phyloP scores from a whole-genome alignment of 1,284 basidiomycete genomes.

The Laetiporus sulphureus region DNA sequence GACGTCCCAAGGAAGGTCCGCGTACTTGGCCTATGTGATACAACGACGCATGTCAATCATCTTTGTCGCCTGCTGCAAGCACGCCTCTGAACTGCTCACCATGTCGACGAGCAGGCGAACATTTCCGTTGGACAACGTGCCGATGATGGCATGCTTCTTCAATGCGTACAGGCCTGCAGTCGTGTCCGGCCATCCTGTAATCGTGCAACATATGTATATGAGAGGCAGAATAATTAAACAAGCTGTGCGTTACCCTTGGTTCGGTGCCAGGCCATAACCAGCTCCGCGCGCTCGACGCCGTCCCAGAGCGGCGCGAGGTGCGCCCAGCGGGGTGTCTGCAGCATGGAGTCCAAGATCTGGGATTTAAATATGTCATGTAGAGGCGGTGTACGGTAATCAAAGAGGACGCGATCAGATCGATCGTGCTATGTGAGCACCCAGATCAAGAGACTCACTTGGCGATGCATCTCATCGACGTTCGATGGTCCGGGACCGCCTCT shows the following conservation, averaged over 20 bases:
- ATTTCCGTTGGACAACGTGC: conserved; percentile 58
- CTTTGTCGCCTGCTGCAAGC: neutral
- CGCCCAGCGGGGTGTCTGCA: conserved; percentile 40
- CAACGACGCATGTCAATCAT: too few relatives aligned
- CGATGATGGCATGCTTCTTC: conserved; percentile 44
- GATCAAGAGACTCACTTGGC: conserved; percentile 33
- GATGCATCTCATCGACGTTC: conserved; percentile 51
- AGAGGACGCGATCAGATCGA: neutral
- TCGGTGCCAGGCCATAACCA: conserved; percentile 51
- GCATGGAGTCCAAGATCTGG: conserved; percentile 51
- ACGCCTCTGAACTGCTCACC: conserved; percentile 27
- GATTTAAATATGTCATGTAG: neutral
- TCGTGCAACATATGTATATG: neutral
- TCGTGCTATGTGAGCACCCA: neutral
- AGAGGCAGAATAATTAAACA: neutral
- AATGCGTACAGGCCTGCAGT: conserved; percentile 41
- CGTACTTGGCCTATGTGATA: conserved; percentile 43
- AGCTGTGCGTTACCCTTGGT: conserved; percentile 35
- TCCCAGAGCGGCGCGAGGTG: conserved; percentile 36
- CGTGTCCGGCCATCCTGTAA: conserved; percentile 51
- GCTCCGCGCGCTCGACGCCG: conserved; percentile 32
- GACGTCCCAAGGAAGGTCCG: conserved; percentile 55
- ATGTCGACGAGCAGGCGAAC: conserved; percentile 53
- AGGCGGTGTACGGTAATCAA: neutral
- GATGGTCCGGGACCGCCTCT: conserved; percentile 37